Conservation (phyloP, 2,329 filamentous ascomycete genomes). For the Hypoxylon sp. region DNA sequence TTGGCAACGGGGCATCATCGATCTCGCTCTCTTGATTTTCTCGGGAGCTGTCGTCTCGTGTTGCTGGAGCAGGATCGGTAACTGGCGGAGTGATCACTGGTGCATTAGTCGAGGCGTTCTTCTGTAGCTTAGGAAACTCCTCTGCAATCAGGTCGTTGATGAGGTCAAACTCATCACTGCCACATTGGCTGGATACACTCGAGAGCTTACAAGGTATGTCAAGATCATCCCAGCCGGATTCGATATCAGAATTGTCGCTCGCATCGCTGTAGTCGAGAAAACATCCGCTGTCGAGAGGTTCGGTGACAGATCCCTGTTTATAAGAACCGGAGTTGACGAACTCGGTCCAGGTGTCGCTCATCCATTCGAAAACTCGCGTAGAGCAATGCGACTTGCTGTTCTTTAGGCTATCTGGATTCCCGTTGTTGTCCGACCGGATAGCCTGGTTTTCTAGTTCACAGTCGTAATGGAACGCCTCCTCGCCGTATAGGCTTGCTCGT, state of each 20-base stretch:
- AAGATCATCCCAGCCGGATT: slow-evolving; percentile 37
- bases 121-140: slow-evolving; percentile 37
- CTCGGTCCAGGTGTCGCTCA: slow-evolving; percentile 32
- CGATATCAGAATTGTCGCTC: not conserved
- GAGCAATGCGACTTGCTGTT: not conserved
- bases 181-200: not conserved
- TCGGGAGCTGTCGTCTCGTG: not conserved
- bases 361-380: slow-evolving; percentile 20
- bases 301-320: slow-evolving; percentile 1
- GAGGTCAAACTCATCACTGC: slow-evolving; percentile 29
- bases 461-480: slow-evolving; percentile 31
- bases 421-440: not conserved
- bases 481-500: slow-evolving; percentile 8
- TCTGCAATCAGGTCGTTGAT: slow-evolving; percentile 37
- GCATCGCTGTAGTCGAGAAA: not conserved
- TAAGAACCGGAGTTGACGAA: slow-evolving; percentile 25
- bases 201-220: slow-evolving; percentile 21
- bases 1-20: slow-evolving; percentile 19
- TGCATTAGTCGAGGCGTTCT: not conserved
- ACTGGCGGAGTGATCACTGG: not conserved
- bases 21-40: not conserved
- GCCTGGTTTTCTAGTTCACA: slow-evolving; percentile 23
- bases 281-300: not conserved
- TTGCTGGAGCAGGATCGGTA: not conserved
- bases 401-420: not conserved